These are phyloP conservation scores for Kewa caespitosa DNA, from an alignment of 179 eudicot species.

Conservation along the genomic window DNA sequence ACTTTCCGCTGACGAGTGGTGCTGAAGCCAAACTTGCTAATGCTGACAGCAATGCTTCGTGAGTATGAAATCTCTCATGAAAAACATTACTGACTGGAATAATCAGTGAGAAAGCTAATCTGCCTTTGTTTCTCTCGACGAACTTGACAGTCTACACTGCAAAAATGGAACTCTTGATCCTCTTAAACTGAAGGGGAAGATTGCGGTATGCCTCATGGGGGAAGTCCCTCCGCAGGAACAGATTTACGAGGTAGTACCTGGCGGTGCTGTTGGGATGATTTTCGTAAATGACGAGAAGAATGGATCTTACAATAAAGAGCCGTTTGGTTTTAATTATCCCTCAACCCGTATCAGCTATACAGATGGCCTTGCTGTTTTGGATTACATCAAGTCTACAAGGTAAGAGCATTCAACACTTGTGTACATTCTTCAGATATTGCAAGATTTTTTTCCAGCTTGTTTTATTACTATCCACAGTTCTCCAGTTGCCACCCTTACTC, in stretches of 20 bases:
- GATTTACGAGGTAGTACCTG: slow-evolving; percentile 5
- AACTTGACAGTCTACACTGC: not conserved
- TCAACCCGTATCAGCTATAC: slow-evolving; percentile 24
- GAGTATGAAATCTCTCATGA: not conserved
- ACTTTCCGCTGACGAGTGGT: slow-evolving; percentile 1
- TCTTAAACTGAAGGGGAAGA: slow-evolving; percentile 31
- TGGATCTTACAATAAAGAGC: slow-evolving; percentile 5
- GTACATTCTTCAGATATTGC: not conserved
- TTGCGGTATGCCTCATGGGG: slow-evolving; percentile 32
- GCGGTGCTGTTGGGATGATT: slow-evolving; percentile 33
- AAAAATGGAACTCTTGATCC: slow-evolving; percentile 27
- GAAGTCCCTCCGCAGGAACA: slow-evolving; percentile 3
- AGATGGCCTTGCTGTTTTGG: slow-evolving; percentile 28
- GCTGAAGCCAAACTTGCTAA: not conserved
- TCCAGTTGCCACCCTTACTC: slow-evolving; percentile 19
- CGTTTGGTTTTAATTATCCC: slow-evolving; percentile 22
- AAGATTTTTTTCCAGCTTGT: not conserved
- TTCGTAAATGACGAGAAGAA: slow-evolving; percentile 18
- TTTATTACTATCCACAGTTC: not conserved
- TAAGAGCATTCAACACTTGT: not conserved
- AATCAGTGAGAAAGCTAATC: no score
- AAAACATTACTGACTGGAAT: not conserved
- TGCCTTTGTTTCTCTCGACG: not conserved
- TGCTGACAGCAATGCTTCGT: not conserved
- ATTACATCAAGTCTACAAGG: slow-evolving; percentile 32